Evolutionary conservation across 1,284 basidiomycete genomes (phyloP), one percentile per base, ranked within the genome.

Genomic region (Malassezia cuniculi): DNA sequence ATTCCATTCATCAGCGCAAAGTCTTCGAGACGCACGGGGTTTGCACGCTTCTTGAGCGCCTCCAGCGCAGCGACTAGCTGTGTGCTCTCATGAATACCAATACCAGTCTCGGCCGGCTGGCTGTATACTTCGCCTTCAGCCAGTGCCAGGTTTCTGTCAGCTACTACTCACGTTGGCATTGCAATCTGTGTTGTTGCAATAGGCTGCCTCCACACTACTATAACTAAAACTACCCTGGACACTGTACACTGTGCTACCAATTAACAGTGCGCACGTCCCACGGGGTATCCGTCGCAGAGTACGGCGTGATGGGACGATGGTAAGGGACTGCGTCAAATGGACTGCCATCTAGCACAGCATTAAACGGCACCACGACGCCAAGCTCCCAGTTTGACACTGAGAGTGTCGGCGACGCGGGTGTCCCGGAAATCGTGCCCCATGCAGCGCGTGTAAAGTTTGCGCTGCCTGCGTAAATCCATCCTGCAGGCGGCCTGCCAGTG

Each of bases 1-100:
- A 81, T 78, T 50, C 75, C 76, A 4, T 82, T 81, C 19, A 80
- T 72, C 33, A 85, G 79, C 1, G 83, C 81, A 39, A 87, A 73
- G 59, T 87, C 85, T 68, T 85, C 79, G 27, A 86, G 68, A 3
- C 83, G 78, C 73, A 82, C 82, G 7, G 85, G 85, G 48, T 81
- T 80, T 29, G 75, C 78, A 27, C 48, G 42, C 31, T 58, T 54
- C 39, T 84, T 86, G 44, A 90, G 75, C 60, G 81, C 76, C 56
- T 79, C 78, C 22, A 90, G 78, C 8, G 81, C 81, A 56, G 83
- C 84, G 3, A 85, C 77, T 25, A 90, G 74, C 67, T 86, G 83
- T 1, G 85, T 89, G 59, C 82, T 83, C 47, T 82, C 74, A 70
- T 89, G 82, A 31, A 70, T 74, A 6, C 83, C 84, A 6, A 78